A percentile compares a stretch with the other conserved stretches of the same genome.
Evolutionary conservation across 306 rosid species (phyloP).

Genomic region (Malus asiatica): DNA sequence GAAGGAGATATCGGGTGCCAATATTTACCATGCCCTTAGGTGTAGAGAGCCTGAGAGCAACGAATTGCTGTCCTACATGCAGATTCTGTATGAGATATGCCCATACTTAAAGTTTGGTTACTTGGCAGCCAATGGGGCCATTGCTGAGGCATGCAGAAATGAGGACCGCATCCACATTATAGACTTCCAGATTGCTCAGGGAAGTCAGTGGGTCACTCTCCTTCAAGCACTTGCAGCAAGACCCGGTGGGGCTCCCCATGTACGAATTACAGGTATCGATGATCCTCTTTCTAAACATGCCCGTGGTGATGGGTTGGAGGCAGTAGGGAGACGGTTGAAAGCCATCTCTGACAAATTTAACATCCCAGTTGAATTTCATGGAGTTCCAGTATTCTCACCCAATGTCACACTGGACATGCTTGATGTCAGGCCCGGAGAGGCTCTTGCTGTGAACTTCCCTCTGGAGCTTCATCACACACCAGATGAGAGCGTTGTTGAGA

Average conservation of each 20-base stretch:
- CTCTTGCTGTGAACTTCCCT: constrained; percentile 89
- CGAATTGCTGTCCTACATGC: constrained; percentile 87
- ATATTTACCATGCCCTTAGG: constrained; percentile 67
- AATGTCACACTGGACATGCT: constrained; percentile 68
- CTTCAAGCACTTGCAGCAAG: constrained; percentile 97
- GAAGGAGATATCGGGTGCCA: constrained; percentile 69
- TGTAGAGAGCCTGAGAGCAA: constrained; percentile 85
- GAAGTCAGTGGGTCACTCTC: constrained; percentile 85
- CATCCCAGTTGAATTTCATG: constrained; percentile 78
- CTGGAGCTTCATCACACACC: constrained; percentile 93
- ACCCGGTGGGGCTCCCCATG: constrained; percentile 80
- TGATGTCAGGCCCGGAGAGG: constrained; percentile 70
- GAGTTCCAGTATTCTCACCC: constrained; percentile 60
- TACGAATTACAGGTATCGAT: constrained; percentile 80
- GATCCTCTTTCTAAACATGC: constrained; percentile 74
- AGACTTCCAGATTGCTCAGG: constrained; percentile 91
- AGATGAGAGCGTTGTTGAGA: constrained; percentile 84
- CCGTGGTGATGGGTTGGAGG: constrained; percentile 69
- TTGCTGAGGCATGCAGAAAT: constrained; percentile 81
- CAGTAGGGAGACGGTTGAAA: constrained; percentile 53
- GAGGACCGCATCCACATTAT: constrained; percentile 82
- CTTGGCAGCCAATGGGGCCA: constrained; percentile 99
- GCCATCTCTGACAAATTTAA: constrained; percentile 51
- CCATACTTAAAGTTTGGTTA: constrained; percentile 93
- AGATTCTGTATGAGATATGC: constrained; percentile 73